Conservation (phyloP, 805 yeast genomes). For the Isabelozyma pseudorhagii region DNA sequence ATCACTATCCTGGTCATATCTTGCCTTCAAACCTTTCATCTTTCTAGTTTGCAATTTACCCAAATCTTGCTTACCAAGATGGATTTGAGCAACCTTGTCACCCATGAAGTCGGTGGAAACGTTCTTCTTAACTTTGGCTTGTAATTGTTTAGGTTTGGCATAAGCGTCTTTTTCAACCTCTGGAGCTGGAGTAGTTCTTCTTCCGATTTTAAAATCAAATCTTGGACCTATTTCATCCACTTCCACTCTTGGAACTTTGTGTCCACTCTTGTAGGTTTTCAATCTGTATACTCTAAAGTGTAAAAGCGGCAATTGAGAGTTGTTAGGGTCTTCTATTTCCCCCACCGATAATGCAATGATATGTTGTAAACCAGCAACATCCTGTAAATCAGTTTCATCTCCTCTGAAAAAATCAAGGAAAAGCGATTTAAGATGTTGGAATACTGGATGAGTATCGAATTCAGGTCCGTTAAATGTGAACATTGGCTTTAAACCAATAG, state of each 20-base stretch:
- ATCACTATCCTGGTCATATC: conserved; percentile 73
- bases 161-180: conserved; percentile 90
- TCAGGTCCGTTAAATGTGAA: conserved; percentile 89
- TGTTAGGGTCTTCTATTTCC: conserved; percentile 72
- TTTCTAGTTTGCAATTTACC: conserved; percentile 90
- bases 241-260: conserved; percentile 91
- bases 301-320: conserved; percentile 70
- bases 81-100: conserved; percentile 94
- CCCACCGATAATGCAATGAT: conserved; percentile 78
- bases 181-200: conserved; percentile 76
- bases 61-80: conserved; percentile 93
- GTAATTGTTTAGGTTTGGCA: conserved; percentile 76
- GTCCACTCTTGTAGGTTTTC: conserved; percentile 77
- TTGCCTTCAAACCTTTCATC: conserved; percentile 94
- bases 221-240: conserved; percentile 95
- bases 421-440: conserved; percentile 78
- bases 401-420: conserved; percentile 91
- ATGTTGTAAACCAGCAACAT: conserved; percentile 92
- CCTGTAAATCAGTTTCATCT: conserved; percentile 75
- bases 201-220: conserved; percentile 86
- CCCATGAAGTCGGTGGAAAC: conserved; percentile 86
- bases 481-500: conserved; percentile 91
- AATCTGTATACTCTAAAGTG: conserved; percentile 89
- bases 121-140: conserved; percentile 82
- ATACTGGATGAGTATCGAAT: conserved; percentile 86